Conservation (phyloP, 2,329 filamentous ascomycete genomes). For the Xylaria sp. region DNA sequence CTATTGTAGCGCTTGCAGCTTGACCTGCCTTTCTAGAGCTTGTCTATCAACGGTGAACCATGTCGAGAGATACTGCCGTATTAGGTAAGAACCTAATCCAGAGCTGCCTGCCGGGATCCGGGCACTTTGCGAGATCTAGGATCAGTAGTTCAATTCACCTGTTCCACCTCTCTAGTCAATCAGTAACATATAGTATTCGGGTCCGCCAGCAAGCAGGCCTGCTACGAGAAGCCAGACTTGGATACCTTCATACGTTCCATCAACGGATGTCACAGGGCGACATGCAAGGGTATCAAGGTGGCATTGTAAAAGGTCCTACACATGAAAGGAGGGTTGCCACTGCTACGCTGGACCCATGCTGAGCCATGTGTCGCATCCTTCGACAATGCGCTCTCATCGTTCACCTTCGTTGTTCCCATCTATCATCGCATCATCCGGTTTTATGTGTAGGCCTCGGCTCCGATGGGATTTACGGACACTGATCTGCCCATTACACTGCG, state of each 20-base stretch:
- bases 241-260: slow-evolving; percentile 13
- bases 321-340: slow-evolving; percentile 25
- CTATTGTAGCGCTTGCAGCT: not conserved
- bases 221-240: slow-evolving; percentile 1
- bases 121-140: not conserved
- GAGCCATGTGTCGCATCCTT: slow-evolving; percentile 36
- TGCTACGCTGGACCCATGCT: slow-evolving; percentile 23
- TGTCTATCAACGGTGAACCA: not conserved
- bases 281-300: slow-evolving; percentile 25
- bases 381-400: slow-evolving; percentile 19
- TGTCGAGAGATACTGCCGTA: slow-evolving; percentile 27
- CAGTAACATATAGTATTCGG: not conserved
- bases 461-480: slow-evolving; percentile 7
- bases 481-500: not conserved
- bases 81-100: slow-evolving; percentile 38
- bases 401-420: not conserved
- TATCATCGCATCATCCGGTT: slow-evolving; percentile 3
- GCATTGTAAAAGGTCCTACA: slow-evolving; percentile 36
- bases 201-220: slow-evolving; percentile 1
- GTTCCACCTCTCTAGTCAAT: not conserved
- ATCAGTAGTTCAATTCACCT: not conserved
- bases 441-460: slow-evolving; percentile 9
- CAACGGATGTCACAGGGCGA: slow-evolving; percentile 10
- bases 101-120: slow-evolving; percentile 28
- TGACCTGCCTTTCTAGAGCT: not conserved